A percentile compares a stretch with the other conserved stretches of the same genome.
Conservation (phyloP, 345 rosid genomes). For the Citrus glauca region DNA sequence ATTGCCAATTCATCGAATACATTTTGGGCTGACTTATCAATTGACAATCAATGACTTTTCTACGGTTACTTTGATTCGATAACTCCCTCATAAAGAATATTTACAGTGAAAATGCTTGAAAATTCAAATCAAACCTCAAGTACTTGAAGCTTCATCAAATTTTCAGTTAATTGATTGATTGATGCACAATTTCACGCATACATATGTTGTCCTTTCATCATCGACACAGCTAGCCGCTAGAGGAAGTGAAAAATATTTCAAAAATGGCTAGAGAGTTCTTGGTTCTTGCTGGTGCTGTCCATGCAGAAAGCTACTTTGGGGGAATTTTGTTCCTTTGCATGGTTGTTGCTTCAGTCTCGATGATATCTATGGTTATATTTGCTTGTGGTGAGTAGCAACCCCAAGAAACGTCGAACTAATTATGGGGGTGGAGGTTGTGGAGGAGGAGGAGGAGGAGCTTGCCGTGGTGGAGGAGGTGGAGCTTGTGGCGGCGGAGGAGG, state of each 20-base stretch:
- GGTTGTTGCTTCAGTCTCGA: neutral
- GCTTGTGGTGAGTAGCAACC: conserved; percentile 13
- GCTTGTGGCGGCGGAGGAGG: neutral
- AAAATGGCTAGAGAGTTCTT: neutral
- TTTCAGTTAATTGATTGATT: neutral
- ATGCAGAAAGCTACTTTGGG: neutral
- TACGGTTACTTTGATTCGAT: neutral
- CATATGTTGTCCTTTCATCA: neutral
- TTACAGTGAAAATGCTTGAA: neutral
- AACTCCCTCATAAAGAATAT: neutral
- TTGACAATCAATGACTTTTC: neutral
- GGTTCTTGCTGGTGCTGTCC: neutral
- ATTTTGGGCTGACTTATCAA: neutral
- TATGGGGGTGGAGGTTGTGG: neutral
- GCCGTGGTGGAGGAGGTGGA: neutral
- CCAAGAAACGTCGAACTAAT: neutral
- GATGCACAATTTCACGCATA: neutral
- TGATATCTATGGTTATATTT: conserved; percentile 19
- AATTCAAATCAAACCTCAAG: neutral
- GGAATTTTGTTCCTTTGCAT: conserved; percentile 7
- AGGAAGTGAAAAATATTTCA: neutral
- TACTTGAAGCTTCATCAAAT: neutral
- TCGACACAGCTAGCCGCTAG: neutral
- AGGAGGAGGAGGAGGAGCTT: neutral
- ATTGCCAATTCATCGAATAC: no score